These are phyloP conservation scores for Apostasia ramifera DNA, from an alignment of 106 monocot genomes.

Conservation along the genomic window DNA sequence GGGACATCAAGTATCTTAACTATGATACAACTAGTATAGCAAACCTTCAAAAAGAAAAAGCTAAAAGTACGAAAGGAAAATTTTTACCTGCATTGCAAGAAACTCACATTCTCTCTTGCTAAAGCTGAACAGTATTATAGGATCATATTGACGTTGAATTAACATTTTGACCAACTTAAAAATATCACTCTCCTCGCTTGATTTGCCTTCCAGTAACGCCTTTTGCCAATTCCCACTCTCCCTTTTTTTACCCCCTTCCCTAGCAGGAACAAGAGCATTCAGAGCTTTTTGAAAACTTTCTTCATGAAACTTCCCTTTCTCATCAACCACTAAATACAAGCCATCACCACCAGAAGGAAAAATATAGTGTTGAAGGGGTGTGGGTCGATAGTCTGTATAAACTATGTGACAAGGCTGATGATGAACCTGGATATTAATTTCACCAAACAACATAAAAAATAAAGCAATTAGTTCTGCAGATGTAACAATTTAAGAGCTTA, in stretches of 20 bases:
- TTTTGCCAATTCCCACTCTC: conserved; percentile 73
- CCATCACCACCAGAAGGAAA: conserved; percentile 94
- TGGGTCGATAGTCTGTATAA: conserved; percentile 95
- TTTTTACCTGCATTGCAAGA: conserved; percentile 91
- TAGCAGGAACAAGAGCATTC: conserved; percentile 71
- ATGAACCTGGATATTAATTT: conserved; percentile 59
- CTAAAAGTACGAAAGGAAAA: background rate
- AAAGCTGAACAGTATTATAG: conserved; percentile 93
- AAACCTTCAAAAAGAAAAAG: too few relatives aligned
- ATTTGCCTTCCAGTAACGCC: conserved; percentile 37
- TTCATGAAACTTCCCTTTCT: conserved; percentile 88
- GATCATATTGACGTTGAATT: conserved; percentile 87
- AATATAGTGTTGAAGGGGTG: conserved; percentile 92
- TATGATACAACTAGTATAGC: too few relatives aligned
- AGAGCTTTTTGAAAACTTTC: conserved; percentile 91
- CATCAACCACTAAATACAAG: conserved; percentile 86
- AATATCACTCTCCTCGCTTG: conserved; percentile 82
- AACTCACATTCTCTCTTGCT: conserved; percentile 97
- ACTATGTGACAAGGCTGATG: conserved; percentile 95
- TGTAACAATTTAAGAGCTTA: background rate
- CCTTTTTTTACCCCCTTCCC: conserved; percentile 53
- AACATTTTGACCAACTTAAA: conserved; percentile 99
- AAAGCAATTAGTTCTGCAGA: background rate
- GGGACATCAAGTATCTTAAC: too few relatives aligned
- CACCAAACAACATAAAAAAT: background rate